phyloP scores from a whole-genome alignment of 768 basidiomycete species.

The Suillus clintonianus region DNA sequence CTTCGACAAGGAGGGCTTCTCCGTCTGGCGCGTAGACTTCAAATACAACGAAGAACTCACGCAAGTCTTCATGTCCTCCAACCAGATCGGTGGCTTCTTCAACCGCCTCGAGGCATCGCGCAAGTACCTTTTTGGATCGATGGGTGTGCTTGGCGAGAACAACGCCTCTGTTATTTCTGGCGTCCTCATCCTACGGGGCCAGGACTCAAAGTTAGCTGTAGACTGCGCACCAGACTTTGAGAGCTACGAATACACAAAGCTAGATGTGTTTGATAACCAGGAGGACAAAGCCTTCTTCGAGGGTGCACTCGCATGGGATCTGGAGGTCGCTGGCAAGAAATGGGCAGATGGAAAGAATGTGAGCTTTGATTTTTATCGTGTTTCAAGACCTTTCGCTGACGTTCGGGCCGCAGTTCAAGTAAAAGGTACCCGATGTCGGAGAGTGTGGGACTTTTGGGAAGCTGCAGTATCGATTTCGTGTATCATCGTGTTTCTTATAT shows the following conservation, averaged over 20 bases:
- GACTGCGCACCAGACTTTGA: slow-evolving; percentile 90
- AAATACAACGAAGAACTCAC: slow-evolving; percentile 96
- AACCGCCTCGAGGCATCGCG: slow-evolving; percentile 96
- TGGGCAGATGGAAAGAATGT: slow-evolving; percentile 93
- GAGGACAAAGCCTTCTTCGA: slow-evolving; percentile 91
- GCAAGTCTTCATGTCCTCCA: slow-evolving; percentile 90
- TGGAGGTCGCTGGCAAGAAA: slow-evolving; percentile 83
- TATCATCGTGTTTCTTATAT: slow-evolving; percentile 1
- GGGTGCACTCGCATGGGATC: slow-evolving; percentile 91
- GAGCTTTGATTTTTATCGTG: slow-evolving; percentile 31
- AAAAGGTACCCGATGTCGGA: slow-evolving; percentile 6
- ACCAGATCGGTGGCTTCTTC: slow-evolving; percentile 95
- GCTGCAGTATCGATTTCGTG: not conserved
- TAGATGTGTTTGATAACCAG: slow-evolving; percentile 66
- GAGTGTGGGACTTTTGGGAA: not conserved
- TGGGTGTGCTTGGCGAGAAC: slow-evolving; percentile 83
- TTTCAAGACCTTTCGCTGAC: not conserved
- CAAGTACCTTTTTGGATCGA: slow-evolving; percentile 93
- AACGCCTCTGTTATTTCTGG: slow-evolving; percentile 85
- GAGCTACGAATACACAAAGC: slow-evolving; percentile 76
- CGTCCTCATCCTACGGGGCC: slow-evolving; percentile 80
- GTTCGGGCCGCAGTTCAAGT: slow-evolving; percentile 31
- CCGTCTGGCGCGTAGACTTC: slow-evolving; percentile 90
- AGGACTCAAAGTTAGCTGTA: slow-evolving; percentile 68
- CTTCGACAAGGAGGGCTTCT: slow-evolving; percentile 88